Conservation (phyloP, 2,329 filamentous ascomycete genomes). For the Neonectria neomacrospora region DNA sequence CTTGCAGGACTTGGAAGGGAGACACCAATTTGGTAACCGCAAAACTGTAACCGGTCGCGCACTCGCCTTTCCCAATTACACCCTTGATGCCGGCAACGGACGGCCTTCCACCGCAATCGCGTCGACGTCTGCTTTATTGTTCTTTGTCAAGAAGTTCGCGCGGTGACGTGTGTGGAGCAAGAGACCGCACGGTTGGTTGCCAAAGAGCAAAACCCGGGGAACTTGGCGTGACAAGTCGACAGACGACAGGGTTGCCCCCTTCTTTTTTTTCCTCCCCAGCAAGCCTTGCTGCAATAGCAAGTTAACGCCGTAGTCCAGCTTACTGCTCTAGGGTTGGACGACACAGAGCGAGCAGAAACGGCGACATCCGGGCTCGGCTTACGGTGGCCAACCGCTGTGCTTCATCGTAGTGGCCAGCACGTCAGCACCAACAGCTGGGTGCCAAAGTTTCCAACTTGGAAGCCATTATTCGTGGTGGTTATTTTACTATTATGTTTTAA, state of each 20-base stretch:
- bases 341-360: background rate
- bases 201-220: constrained; percentile 6
- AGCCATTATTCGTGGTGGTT: no score
- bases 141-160: background rate
- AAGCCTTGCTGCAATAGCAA: background rate
- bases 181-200: background rate
- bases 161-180: background rate
- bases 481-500: no score
- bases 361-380: background rate
- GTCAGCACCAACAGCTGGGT: no score
- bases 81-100: background rate
- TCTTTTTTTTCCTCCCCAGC: no score
- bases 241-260: background rate
- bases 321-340: background rate
- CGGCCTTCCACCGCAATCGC: background rate
- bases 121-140: background rate
- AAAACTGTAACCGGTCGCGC: background rate
- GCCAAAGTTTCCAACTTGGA: no score
- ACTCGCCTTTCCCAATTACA: background rate
- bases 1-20: background rate
- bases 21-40: background rate
- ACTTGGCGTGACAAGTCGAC: constrained; percentile 9
- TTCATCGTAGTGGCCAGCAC: background rate
- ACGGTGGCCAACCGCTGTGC: background rate
- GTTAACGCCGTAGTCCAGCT: background rate